Evolutionary conservation across 2,329 filamentous ascomycete species (phyloP), one percentile per base, ranked within the genome.

Genomic region (Cryphonectria naterciae): DNA sequence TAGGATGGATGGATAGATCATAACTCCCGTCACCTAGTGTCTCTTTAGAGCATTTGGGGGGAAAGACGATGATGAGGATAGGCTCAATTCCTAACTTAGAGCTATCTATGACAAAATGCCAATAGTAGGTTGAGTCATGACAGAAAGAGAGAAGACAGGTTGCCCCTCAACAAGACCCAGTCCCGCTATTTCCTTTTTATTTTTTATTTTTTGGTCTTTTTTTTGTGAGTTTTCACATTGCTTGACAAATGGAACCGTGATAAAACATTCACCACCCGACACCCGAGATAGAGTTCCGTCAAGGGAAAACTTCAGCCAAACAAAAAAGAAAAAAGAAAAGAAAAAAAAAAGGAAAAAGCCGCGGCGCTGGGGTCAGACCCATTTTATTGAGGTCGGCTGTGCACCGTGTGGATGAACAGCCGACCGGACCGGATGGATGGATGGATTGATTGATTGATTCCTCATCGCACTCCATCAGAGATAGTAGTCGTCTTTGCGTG

Each of bases 181-280:
- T n/a, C 68, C 61, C 46, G 49, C 49, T 69, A 25, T 58, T 65
- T 64, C 63, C 56, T n/a, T n/a, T 32, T 13, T 22, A 7, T 54
- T 65, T 65, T 25, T 63, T 39, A 19, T 46, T 25, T 19, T 49
- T 39, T 65, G 17, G 35, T 11, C 35, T 22, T 8, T 39, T 37
- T n/a, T n/a, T 35, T 41, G 11, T 35, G 17, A 25, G 60, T 62
- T 41, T 25, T 49, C 11, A 46, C 11, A 32, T n/a, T 49, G n/a
- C 63, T 52, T 65, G 63, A 65, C 63, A 65, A 65, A 65, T 65
- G 19, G 66, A 62, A 25, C 25, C 41, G 43, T 61, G 56, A 60
- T 56, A 39, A 13, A 25, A 6, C 28, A 49, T 52, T 19, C n/a
- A 28, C 66, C 52, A 46, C 25, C 25, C 35, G 67, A 61, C 43